Percentiles rank a stretch among this genome's conserved stretches.
These are phyloP conservation scores for Pythium dissimile DNA, from an alignment of 352 stramenopile genomes.

Conservation along the genomic window DNA sequence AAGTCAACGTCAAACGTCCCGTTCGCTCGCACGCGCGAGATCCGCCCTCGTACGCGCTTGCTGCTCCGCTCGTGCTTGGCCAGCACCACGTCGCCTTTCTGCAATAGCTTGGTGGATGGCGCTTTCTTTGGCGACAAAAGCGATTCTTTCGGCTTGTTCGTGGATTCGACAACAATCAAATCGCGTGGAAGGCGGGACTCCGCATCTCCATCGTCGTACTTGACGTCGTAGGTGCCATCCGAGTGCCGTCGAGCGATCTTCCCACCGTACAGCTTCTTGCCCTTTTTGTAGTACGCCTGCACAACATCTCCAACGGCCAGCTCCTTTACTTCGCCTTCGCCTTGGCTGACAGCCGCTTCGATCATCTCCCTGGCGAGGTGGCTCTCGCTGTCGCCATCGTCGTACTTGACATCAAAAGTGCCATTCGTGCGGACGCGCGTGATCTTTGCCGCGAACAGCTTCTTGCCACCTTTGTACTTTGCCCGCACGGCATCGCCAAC, in stretches of 20 bases:
- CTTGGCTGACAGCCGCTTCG: background rate
- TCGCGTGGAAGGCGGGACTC: conserved; percentile 13
- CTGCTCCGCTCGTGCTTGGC: conserved; percentile 9
- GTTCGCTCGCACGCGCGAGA: conserved; percentile 44
- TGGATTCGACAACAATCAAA: conserved; percentile 1
- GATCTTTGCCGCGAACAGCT: conserved; percentile 63
- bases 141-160: background rate
- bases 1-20: conserved; percentile 64
- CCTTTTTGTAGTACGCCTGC: conserved; percentile 30
- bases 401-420: conserved; percentile 65
- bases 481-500: conserved; percentile 49
- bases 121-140: background rate
- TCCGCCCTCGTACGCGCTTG: conserved; percentile 22
- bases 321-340: conserved; percentile 25
- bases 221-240: conserved; percentile 61
- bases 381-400: conserved; percentile 45
- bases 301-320: conserved; percentile 1
- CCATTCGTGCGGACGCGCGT: conserved; percentile 48
- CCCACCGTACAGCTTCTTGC: conserved; percentile 43
- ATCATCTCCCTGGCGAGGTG: conserved; percentile 9
- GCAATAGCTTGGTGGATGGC: background rate
- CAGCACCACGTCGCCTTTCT: background rate
- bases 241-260: conserved; percentile 43
- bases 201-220: conserved; percentile 67
- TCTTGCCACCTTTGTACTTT: conserved; percentile 68